These are phyloP conservation scores for Colletotrichum tofieldiae DNA, from an alignment of 2,329 filamentous ascomycete species.

Conservation along the genomic window DNA sequence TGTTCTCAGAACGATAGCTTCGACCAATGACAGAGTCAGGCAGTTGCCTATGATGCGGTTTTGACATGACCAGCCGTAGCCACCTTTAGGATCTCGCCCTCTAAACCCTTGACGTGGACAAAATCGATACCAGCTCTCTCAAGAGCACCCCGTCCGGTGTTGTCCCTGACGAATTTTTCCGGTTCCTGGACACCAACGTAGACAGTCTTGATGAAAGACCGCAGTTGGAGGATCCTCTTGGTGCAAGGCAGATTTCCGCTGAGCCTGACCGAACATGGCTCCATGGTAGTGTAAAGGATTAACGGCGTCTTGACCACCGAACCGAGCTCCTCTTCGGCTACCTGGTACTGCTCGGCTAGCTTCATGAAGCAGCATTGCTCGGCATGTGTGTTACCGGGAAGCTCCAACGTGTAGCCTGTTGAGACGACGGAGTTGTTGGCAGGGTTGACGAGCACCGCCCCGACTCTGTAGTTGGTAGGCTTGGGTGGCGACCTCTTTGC, in stretches of 20 bases:
- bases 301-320: constrained; percentile 64
- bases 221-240: constrained; percentile 80
- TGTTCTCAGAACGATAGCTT: not conserved
- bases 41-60: not conserved
- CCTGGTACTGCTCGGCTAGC: constrained; percentile 64
- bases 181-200: constrained; percentile 93
- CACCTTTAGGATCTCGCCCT: constrained; percentile 84
- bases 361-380: constrained; percentile 94
- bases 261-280: constrained; percentile 82
- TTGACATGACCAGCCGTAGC: constrained; percentile 84
- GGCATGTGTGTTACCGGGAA: constrained; percentile 93
- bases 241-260: constrained; percentile 85
- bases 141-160: constrained; percentile 80
- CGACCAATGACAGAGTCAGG: not conserved
- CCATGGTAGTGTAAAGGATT: constrained; percentile 92
- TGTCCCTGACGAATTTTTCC: constrained; percentile 88
- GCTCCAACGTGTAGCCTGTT: constrained; percentile 92
- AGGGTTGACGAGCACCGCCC: constrained; percentile 83
- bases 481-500: constrained; percentile 86
- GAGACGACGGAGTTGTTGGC: constrained; percentile 74
- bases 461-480: constrained; percentile 93
- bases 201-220: constrained; percentile 78
- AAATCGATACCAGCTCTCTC: constrained; percentile 82
- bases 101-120: constrained; percentile 80
- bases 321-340: constrained; percentile 69